A percentile compares a stretch with the other conserved stretches of the same genome.
Conservation (phyloP, 305 asterid genomes). For the Lippia alba region DNA sequence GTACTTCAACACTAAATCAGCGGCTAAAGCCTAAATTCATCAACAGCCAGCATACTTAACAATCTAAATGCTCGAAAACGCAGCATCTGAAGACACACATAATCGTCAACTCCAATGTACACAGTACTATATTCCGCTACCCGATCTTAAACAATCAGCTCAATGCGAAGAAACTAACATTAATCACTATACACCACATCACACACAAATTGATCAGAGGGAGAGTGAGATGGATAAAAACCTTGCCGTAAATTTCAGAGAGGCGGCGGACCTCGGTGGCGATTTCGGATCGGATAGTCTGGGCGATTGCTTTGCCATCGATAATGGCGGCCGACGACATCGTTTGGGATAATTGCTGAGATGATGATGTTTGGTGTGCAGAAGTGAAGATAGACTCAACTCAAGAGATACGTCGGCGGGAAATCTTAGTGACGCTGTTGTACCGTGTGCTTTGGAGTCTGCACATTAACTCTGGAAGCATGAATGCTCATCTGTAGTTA, state of each 20-base stretch:
- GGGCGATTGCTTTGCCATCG: constrained; percentile 87
- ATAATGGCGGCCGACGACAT: constrained; percentile 73
- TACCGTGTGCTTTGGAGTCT: not conserved
- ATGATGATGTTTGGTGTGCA: not conserved
- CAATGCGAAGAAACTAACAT: too few relatives aligned
- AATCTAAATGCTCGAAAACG: constrained; percentile 8
- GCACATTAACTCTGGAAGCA: constrained; percentile 19
- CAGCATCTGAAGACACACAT: constrained; percentile 21
- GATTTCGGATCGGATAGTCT: constrained; percentile 82
- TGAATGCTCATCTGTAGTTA: not conserved
- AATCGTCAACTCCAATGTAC: not conserved
- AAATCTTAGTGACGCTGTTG: not conserved
- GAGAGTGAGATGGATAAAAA: constrained; percentile 27
- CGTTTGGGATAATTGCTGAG: constrained; percentile 17
- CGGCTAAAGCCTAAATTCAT: too few relatives aligned
- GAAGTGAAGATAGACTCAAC: not conserved
- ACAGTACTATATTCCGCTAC: not conserved
- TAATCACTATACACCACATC: not conserved
- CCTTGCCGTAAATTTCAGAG: constrained; percentile 71
- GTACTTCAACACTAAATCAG: too few relatives aligned
- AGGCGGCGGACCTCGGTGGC: constrained; percentile 71
- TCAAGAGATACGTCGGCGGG: constrained; percentile 1
- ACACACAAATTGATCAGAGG: not conserved
- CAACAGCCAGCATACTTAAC: too few relatives aligned
- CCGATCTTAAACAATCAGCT: too few relatives aligned